phyloP scores from a whole-genome alignment of 2,329 filamentous ascomycete genomes.

The Chlorencoelia australis region DNA sequence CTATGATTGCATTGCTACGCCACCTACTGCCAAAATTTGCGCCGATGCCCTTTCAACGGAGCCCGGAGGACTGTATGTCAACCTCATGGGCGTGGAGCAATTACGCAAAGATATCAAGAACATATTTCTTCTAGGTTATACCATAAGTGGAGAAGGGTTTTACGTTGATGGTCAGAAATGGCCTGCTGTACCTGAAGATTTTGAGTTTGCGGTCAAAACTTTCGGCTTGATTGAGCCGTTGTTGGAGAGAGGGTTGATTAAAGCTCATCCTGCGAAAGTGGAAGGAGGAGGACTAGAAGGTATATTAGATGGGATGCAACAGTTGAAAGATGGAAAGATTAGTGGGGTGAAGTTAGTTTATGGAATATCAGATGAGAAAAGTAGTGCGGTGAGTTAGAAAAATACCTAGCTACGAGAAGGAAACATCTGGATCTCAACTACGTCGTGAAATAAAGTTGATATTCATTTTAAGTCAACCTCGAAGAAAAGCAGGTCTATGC shows the following conservation, averaged over 20 bases:
- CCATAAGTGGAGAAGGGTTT: neutral
- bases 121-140: neutral
- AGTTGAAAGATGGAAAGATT: neutral
- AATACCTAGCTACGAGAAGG: too few species aligned
- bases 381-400: too few species aligned
- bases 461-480: too few species aligned
- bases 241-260: neutral
- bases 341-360: neutral
- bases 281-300: neutral
- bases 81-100: neutral
- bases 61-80: neutral
- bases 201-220: neutral
- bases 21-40: constrained; percentile 5
- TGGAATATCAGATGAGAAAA: too few species aligned
- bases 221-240: neutral
- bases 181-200: neutral
- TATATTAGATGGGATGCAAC: neutral
- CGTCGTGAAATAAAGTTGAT: too few species aligned
- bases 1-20: constrained; percentile 34
- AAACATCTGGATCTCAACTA: too few species aligned
- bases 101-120: neutral
- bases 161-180: neutral
- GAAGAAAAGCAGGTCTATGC: too few species aligned
- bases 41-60: constrained; percentile 1
- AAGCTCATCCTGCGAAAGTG: neutral